Percentiles rank a stretch among this genome's conserved stretches.
Conservation (phyloP, 371 early-diverging fungal genomes). For the Dichotomocladium elegans region DNA sequence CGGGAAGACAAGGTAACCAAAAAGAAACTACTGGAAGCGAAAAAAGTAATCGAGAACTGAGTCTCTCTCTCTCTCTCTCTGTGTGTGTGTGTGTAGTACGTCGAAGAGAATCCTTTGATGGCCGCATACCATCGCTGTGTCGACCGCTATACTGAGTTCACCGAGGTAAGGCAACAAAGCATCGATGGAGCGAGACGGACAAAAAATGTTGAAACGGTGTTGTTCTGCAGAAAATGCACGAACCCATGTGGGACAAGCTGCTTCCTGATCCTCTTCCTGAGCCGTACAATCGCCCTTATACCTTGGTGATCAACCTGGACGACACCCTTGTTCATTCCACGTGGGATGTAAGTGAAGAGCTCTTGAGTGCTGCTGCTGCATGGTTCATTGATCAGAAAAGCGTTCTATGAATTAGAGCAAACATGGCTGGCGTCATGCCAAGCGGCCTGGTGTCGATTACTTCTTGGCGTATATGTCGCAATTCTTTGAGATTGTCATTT, state of each 20-base stretch:
- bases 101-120: slow-evolving; percentile 22
- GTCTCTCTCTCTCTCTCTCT: no score
- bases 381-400: neutral
- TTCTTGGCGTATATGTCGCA: slow-evolving; percentile 87
- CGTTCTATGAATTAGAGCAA: slow-evolving; percentile 49
- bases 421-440: slow-evolving; percentile 92
- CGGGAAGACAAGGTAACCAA: slow-evolving; percentile 26
- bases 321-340: slow-evolving; percentile 88
- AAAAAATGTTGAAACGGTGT: no score
- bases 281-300: slow-evolving; percentile 80
- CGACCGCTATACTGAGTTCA: slow-evolving; percentile 41
- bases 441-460: slow-evolving; percentile 93
- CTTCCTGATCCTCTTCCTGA: slow-evolving; percentile 86
- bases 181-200: no score
- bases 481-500: slow-evolving; percentile 94
- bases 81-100: slow-evolving; percentile 26
- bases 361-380: slow-evolving; percentile 2
- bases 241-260: slow-evolving; percentile 80
- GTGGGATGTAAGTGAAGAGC: slow-evolving; percentile 78
- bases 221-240: slow-evolving; percentile 28
- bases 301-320: slow-evolving; percentile 90
- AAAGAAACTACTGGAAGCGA: neutral
- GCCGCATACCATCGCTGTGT: slow-evolving; percentile 40
- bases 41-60: no score
- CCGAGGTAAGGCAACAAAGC: slow-evolving; percentile 33